Percentiles rank a stretch among this genome's conserved stretches.
These are phyloP conservation scores for Epichloe scottii DNA, from an alignment of 2,329 filamentous ascomycete species.

Conservation along the genomic window DNA sequence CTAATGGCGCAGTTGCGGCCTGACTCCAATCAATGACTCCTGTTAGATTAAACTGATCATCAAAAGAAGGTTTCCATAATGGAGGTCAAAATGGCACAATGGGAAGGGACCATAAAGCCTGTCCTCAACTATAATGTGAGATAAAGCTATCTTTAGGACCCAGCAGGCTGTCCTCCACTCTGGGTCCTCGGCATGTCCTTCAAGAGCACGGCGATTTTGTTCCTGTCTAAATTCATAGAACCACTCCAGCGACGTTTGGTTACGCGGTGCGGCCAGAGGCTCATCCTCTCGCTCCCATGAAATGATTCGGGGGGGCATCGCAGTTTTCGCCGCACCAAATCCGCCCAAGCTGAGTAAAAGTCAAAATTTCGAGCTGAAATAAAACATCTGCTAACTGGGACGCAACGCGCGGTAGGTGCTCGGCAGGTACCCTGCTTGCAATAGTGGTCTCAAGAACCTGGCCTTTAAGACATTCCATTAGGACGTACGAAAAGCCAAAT, in stretches of 20 bases:
- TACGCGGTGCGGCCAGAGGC: background rate
- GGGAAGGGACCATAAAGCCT: slow-evolving; percentile 6
- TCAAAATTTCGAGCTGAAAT: slow-evolving; percentile 6
- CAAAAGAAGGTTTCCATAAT: slow-evolving; percentile 7
- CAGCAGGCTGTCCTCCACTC: slow-evolving; percentile 5
- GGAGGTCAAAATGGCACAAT: slow-evolving; percentile 5
- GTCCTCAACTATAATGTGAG: slow-evolving; percentile 5
- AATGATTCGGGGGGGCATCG: slow-evolving; percentile 7
- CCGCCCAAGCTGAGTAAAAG: slow-evolving; percentile 4
- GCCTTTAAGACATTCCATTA: slow-evolving; percentile 5
- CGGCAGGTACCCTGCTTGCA: background rate
- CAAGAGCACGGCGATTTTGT: slow-evolving; percentile 1
- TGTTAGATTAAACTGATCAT: slow-evolving; percentile 4
- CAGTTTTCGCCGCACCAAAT: slow-evolving; percentile 7
- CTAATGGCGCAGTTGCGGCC: slow-evolving; percentile 1
- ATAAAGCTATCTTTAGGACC: slow-evolving; percentile 4
- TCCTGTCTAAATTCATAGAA: slow-evolving; percentile 4
- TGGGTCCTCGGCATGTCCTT: slow-evolving; percentile 1
- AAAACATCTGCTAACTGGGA: slow-evolving; percentile 4
- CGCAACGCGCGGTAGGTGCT: background rate
- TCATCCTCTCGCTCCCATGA: background rate
- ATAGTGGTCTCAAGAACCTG: slow-evolving; percentile 2
- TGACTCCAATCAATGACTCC: slow-evolving; percentile 3
- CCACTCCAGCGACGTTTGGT: slow-evolving; percentile 7
- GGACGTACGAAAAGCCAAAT: slow-evolving; percentile 7